Evolutionary conservation across 2,329 filamentous ascomycete genomes (phyloP), one percentile per base, ranked within the genome.

Genomic region (Botrytis elliptica): DNA sequence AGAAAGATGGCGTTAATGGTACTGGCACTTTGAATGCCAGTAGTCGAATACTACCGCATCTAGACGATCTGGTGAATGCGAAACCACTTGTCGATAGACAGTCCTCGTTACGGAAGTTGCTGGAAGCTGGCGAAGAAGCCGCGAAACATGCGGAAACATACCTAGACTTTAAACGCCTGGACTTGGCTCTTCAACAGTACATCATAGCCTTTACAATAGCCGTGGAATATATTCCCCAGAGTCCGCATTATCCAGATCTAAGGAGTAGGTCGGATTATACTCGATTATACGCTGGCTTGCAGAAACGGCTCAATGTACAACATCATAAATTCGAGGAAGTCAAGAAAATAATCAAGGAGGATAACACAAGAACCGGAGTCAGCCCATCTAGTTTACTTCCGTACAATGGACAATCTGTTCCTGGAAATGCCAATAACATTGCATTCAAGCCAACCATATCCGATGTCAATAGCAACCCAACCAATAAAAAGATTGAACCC

Each of bases 151-250:
- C 93, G 55, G 87, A 90, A 76, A 88, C 87, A 70, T 85, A 86
- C 73, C 85, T 90, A 74, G 88, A 88, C 75, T 91, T 92, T 82
- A 85, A 88, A 40, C 86, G 90, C 52, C 89, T 90, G 7, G 94
- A 96, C 80, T 82, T 90, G 55, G 95, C 95, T 4, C 91, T 97
- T 72, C 89, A 92, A 76, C 93, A 97, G 75, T 98, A 95, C 80
- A 87, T 98, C 74, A 89, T 91, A 76, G 93, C 95, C 18, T 94
- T 88, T 74, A 90, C 94, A 73, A 92, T 98, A 72, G 88, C 92
- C 22, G 87, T 94, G 69, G 90, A 95, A 73, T 85, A 91, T 60
- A 91, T 98, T 40, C 92, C 93, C 3, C 86, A 86, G 52, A 94
- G 97, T 81, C 89, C 88, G 73, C 93, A 95, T 75, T 97, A 90